A percentile compares a stretch with the other conserved stretches of the same genome.
These are phyloP conservation scores for Hanseniaspora valbyensis DNA, from an alignment of 805 yeast species.

Conservation along the genomic window DNA sequence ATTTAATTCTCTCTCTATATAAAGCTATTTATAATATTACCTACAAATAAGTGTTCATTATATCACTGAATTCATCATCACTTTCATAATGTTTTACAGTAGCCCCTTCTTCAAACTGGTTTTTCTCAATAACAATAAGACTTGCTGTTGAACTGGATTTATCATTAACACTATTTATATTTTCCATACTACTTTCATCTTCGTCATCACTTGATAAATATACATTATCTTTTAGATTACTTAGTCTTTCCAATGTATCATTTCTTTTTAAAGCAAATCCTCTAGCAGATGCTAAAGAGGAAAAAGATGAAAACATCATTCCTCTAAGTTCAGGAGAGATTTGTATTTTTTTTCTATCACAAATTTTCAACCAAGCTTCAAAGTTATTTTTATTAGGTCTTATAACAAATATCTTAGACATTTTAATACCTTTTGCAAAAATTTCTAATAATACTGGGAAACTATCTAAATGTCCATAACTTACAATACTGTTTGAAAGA, in stretches of 20 bases:
- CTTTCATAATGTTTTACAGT: neutral
- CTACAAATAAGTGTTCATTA: constrained; percentile 6
- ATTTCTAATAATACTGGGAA: neutral
- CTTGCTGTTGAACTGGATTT: neutral
- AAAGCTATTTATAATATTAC: neutral
- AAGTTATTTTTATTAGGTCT: neutral
- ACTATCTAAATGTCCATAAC: constrained; percentile 5
- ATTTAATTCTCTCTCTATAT: neutral
- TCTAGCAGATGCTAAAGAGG: no score
- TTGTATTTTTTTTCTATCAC: neutral
- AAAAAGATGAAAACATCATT: neutral
- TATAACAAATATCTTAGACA: neutral
- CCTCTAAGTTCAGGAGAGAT: neutral
- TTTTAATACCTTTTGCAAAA: constrained; percentile 4
- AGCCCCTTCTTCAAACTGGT: constrained; percentile 4
- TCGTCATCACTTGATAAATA: neutral
- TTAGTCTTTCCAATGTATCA: constrained; percentile 9
- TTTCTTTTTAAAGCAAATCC: neutral
- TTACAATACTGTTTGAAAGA: constrained; percentile 1
- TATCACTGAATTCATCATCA: constrained; percentile 8
- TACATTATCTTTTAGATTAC: neutral
- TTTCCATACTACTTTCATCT: neutral
- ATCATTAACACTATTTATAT: neutral
- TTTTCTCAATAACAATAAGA: neutral
- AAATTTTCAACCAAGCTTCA: constrained; percentile 1